Evolutionary conservation across 2,329 filamentous ascomycete genomes (phyloP).

Genomic region (Apiospora marii): DNA sequence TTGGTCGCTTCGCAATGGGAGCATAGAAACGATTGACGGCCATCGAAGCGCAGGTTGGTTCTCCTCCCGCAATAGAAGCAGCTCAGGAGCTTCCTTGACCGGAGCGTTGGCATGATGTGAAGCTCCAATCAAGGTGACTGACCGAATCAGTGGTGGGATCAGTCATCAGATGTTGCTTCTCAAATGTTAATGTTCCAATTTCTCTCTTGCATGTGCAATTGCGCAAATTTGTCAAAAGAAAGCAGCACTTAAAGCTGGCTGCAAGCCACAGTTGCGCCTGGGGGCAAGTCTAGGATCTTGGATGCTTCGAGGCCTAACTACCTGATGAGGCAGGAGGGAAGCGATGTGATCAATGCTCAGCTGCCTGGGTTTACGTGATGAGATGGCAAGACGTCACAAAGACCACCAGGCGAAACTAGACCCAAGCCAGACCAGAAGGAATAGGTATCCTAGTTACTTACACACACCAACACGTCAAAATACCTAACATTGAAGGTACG

Average conservation of each 20-base stretch:
- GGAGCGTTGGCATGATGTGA: conserved; percentile 38
- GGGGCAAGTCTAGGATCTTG: neutral
- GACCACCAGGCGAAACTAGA: neutral
- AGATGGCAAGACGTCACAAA: neutral
- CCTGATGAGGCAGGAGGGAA: neutral
- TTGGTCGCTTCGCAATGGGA: conserved; percentile 85
- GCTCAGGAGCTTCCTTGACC: conserved; percentile 50
- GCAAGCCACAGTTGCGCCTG: conserved; percentile 9
- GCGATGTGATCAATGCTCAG: neutral
- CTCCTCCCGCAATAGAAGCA: conserved; percentile 88
- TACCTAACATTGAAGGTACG: neutral
- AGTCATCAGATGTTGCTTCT: conserved; percentile 3
- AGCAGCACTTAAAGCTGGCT: neutral
- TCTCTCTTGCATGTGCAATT: conserved; percentile 16
- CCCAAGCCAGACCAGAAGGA: neutral
- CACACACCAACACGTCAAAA: neutral
- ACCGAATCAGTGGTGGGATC: neutral
- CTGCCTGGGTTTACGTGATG: conserved; percentile 16
- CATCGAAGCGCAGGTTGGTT: conserved; percentile 66
- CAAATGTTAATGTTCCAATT: neutral
- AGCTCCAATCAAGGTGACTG: conserved; percentile 22
- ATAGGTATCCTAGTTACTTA: neutral
- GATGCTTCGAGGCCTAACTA: neutral
- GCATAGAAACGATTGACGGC: conserved; percentile 74
- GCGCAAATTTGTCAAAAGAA: neutral